Conservation (phyloP, 345 rosid species). For the Salix dunnii region DNA sequence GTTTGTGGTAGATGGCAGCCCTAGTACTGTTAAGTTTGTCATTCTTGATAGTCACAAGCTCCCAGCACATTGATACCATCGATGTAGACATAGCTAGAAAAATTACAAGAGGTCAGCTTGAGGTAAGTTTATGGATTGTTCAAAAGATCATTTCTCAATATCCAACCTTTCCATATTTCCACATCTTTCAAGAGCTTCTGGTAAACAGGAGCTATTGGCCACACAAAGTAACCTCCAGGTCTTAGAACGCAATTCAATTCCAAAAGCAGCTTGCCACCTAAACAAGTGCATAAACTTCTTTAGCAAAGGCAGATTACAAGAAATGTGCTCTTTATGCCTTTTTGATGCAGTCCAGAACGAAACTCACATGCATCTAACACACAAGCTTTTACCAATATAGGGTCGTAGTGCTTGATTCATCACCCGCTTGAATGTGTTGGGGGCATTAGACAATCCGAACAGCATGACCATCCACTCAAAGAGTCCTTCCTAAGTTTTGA, state of each 20-base stretch:
- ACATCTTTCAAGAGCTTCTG: conserved; percentile 62
- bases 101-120: conserved; percentile 15
- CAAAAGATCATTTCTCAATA: not conserved
- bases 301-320: not conserved
- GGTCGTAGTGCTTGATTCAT: no score
- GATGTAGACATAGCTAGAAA: conserved; percentile 65
- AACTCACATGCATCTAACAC: no score
- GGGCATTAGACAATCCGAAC: no score
- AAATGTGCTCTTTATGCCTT: not conserved
- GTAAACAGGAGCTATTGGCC: conserved; percentile 98
- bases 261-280: conserved; percentile 70
- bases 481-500: no score
- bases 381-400: no score
- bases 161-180: conserved; percentile 76
- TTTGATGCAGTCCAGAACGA: no score
- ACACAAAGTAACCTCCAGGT: conserved; percentile 86
- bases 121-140: not conserved
- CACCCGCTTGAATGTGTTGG: no score
- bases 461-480: no score
- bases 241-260: conserved; percentile 83
- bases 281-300: not conserved
- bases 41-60: conserved; percentile 73
- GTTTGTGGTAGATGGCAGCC: conserved; percentile 79
- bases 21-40: conserved; percentile 71
- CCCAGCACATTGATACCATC: conserved; percentile 81